phyloP scores from a whole-genome alignment of 139 green algal genomes.

The Helicosporidium sp. region DNA sequence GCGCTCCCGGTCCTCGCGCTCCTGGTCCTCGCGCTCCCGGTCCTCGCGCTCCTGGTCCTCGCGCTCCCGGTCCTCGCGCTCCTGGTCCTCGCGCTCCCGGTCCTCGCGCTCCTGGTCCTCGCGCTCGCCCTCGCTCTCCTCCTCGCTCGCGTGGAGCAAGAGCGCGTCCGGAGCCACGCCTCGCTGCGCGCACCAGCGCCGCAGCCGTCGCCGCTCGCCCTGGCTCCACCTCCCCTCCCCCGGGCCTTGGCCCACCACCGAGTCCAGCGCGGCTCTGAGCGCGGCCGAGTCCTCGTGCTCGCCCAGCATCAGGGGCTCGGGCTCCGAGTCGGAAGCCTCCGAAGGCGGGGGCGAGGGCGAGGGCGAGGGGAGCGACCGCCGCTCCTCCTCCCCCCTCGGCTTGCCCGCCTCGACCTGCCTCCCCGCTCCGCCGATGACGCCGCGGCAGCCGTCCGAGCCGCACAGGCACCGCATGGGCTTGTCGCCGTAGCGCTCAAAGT shows the following conservation, averaged over 20 bases:
- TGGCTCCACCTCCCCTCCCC: constrained; percentile 8
- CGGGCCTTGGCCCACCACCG: constrained; percentile 27
- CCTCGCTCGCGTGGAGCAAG: neutral
- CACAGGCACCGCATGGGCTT: constrained; percentile 53
- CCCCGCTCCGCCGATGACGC: constrained; percentile 59
- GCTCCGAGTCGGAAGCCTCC: constrained; percentile 29
- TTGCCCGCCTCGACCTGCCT: constrained; percentile 2
- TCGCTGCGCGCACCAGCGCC: neutral
- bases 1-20: no score
- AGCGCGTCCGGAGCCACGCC: no score
- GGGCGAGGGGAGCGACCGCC: no score
- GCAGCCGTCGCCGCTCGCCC: neutral
- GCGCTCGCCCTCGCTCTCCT: neutral
- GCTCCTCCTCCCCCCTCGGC: neutral
- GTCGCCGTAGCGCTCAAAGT: constrained; percentile 92
- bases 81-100: no score
- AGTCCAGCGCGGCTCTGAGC: constrained; percentile 46
- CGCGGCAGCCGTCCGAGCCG: constrained; percentile 33
- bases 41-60: no score
- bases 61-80: no score
- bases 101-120: neutral
- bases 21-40: no score
- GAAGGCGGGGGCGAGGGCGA: no score
- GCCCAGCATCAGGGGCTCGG: constrained; percentile 54
- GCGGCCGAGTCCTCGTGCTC: constrained; percentile 37